phyloP scores from a whole-genome alignment of 2,329 filamentous ascomycete species.

The Claviceps paspali region DNA sequence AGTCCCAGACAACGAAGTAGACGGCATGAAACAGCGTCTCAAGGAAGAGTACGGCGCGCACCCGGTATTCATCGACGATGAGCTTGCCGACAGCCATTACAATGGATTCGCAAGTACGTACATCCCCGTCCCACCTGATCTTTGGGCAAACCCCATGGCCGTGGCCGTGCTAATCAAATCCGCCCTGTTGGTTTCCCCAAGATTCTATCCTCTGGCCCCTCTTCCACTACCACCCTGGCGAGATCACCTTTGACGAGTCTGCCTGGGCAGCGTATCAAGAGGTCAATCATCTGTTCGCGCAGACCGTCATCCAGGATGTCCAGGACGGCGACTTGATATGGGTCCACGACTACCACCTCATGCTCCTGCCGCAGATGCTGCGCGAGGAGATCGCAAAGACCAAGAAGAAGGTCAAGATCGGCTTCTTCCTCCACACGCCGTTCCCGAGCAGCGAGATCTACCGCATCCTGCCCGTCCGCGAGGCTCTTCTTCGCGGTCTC shows the following conservation, averaged over 20 bases:
- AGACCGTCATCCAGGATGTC: conserved; percentile 73
- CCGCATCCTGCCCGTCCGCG: conserved; percentile 82
- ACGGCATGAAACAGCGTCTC: conserved; percentile 58
- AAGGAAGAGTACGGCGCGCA: conserved; percentile 80
- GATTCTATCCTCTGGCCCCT: conserved; percentile 97
- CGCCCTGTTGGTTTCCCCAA: conserved; percentile 18
- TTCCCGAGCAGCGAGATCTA: conserved; percentile 97
- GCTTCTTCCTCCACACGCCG: conserved; percentile 94
- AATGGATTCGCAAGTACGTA: conserved; percentile 88
- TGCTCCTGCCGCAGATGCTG: conserved; percentile 91
- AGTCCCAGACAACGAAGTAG: conserved; percentile 70
- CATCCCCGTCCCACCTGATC: neutral
- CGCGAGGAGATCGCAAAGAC: conserved; percentile 69
- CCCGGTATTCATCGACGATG: conserved; percentile 85
- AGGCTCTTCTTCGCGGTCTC: conserved; percentile 73
- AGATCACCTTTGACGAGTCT: conserved; percentile 94
- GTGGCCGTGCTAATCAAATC: neutral
- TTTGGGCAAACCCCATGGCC: neutral
- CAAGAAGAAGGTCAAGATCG: conserved; percentile 90
- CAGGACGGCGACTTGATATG: conserved; percentile 90
- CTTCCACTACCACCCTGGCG: conserved; percentile 96
- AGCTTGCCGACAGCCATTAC: conserved; percentile 88
- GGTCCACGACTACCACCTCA: conserved; percentile 98
- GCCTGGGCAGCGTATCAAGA: conserved; percentile 89
- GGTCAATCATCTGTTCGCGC: conserved; percentile 83